Percentiles rank a stretch among this genome's conserved stretches.
Evolutionary conservation across 2,329 filamentous ascomycete species (phyloP).

Genomic region (Teratosphaeria pseudoeucalypti): DNA sequence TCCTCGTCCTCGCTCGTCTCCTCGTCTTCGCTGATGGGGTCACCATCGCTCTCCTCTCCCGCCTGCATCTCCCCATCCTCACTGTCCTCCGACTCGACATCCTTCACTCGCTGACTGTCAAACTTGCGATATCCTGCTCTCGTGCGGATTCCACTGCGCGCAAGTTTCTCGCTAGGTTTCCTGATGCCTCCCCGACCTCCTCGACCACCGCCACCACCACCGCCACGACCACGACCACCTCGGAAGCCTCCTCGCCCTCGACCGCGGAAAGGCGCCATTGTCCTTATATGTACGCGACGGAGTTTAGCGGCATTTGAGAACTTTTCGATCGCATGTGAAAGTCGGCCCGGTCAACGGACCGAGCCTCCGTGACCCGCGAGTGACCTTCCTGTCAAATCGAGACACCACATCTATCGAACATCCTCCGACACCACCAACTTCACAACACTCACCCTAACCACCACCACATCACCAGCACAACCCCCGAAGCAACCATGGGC

Average conservation of each 20-base stretch:
- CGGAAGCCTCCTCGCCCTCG: conserved; percentile 22
- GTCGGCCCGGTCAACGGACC: background rate
- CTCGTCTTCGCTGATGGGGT: conserved; percentile 7
- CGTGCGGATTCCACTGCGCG: conserved; percentile 24
- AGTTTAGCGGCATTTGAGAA: background rate
- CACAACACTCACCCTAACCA: background rate
- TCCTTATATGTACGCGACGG: background rate
- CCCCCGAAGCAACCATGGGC: conserved; percentile 27
- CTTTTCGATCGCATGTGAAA: conserved; percentile 1
- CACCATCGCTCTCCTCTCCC: conserved; percentile 10
- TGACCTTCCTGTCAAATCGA: background rate
- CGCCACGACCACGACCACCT: conserved; percentile 20
- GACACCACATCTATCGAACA: background rate
- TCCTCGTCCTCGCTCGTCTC: conserved; percentile 19
- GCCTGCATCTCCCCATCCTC: conserved; percentile 1
- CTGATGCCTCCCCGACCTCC: conserved; percentile 14
- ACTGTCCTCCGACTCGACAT: conserved; percentile 14
- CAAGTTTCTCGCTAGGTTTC: conserved; percentile 14
- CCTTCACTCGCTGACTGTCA: conserved; percentile 25
- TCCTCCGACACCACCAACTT: background rate
- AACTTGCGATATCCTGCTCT: conserved; percentile 24
- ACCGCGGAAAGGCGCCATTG: conserved; percentile 20
- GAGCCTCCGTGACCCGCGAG: background rate
- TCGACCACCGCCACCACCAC: conserved; percentile 24
- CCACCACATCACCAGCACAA: too few species aligned